phyloP scores from a whole-genome alignment of 1,284 basidiomycete genomes.

The Tetrapyrgos nigripes region DNA sequence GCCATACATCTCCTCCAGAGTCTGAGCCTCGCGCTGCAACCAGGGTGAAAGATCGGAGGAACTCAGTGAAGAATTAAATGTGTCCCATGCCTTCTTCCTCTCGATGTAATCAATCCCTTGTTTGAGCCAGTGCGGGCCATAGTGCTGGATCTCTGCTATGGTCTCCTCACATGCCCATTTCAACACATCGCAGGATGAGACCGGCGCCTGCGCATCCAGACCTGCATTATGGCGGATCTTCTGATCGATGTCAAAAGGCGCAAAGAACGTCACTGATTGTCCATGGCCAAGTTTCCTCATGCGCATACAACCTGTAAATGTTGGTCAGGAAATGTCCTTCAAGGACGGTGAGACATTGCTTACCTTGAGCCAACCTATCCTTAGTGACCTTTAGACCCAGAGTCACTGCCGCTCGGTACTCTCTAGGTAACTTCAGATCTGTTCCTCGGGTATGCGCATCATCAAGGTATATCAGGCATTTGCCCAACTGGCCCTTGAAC shows the following conservation, averaged over 20 bases:
- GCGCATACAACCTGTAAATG: constrained; percentile 49
- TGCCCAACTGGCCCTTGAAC: constrained; percentile 46
- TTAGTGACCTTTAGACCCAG: constrained; percentile 61
- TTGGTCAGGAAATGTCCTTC: neutral
- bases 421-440: constrained; percentile 54
- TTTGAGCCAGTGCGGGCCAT: constrained; percentile 51
- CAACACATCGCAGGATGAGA: constrained; percentile 43
- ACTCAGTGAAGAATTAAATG: constrained; percentile 16
- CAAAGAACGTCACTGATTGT: constrained; percentile 57
- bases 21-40: constrained; percentile 46
- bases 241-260: constrained; percentile 51
- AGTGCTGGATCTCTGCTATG: constrained; percentile 46
- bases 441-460: constrained; percentile 66
- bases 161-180: constrained; percentile 54
- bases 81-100: constrained; percentile 39
- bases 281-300: constrained; percentile 57
- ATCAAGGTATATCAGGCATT: constrained; percentile 60
- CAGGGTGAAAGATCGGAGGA: constrained; percentile 27
- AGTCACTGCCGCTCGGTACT: constrained; percentile 56
- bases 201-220: constrained; percentile 1
- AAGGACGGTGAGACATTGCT: constrained; percentile 9
- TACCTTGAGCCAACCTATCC: constrained; percentile 60
- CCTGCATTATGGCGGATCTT: constrained; percentile 39
- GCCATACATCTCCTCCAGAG: constrained; percentile 45
- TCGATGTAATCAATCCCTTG: constrained; percentile 52